phyloP scores from a whole-genome alignment of 495 filamentous ascomycete species.

The Podospora anserina region DNA sequence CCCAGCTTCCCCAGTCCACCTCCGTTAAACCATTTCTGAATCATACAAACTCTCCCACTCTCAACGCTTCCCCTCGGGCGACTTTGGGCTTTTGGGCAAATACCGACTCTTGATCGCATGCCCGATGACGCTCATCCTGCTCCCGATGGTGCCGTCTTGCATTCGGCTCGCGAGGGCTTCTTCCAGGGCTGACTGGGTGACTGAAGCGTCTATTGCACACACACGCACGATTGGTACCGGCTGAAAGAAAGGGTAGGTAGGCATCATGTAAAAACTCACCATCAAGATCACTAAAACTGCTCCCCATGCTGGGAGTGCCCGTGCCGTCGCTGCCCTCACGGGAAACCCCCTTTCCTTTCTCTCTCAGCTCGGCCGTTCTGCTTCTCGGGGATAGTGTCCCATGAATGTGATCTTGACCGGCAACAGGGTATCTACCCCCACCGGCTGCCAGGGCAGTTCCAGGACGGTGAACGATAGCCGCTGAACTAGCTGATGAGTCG shows the following conservation, averaged over 20 bases:
- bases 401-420: constrained; percentile 7
- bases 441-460: constrained; percentile 10
- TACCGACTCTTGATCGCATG: constrained; percentile 46
- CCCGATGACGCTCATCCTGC: constrained; percentile 81
- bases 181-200: constrained; percentile 90
- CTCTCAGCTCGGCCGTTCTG: constrained; percentile 49
- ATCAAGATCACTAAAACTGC: constrained; percentile 95
- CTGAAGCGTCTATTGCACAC: constrained; percentile 67
- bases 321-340: constrained; percentile 78
- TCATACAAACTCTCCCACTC: not conserved
- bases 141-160: constrained; percentile 70
- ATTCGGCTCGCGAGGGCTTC: constrained; percentile 91
- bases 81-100: constrained; percentile 28
- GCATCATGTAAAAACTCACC: constrained; percentile 50
- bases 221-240: constrained; percentile 12
- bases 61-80: not conserved
- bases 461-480: constrained; percentile 36
- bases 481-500: constrained; percentile 62
- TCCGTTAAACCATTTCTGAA: not conserved
- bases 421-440: not conserved
- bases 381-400: constrained; percentile 47
- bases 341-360: constrained; percentile 46
- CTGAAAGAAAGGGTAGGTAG: constrained; percentile 1
- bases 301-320: constrained; percentile 92
- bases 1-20: not conserved